These are phyloP conservation scores for Aspergillus floridensis DNA, from an alignment of 2,329 filamentous ascomycete species.

Conservation along the genomic window DNA sequence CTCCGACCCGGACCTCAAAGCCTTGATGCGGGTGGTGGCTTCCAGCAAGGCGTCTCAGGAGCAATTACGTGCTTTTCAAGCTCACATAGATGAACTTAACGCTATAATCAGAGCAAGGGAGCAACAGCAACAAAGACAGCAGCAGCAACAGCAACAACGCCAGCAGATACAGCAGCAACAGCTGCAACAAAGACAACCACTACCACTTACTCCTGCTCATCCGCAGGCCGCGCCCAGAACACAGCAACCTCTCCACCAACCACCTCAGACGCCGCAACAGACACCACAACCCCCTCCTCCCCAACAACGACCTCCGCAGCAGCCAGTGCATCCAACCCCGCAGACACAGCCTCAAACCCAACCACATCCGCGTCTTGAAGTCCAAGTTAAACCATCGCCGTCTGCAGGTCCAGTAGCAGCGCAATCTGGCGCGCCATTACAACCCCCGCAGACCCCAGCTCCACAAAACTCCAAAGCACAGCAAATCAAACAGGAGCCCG, in stretches of 20 bases:
- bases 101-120: slow-evolving; percentile 48
- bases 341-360: slow-evolving; percentile 10
- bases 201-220: slow-evolving; percentile 17
- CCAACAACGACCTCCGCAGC: slow-evolving; percentile 15
- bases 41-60: slow-evolving; percentile 50
- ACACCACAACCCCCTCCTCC: slow-evolving; percentile 8
- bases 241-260: slow-evolving; percentile 16
- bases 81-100: slow-evolving; percentile 52
- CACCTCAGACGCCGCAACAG: slow-evolving; percentile 7
- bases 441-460: slow-evolving; percentile 16
- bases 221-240: slow-evolving; percentile 19
- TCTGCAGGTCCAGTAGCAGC: slow-evolving; percentile 3
- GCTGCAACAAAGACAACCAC: slow-evolving; percentile 26
- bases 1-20: slow-evolving; percentile 49
- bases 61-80: slow-evolving; percentile 50
- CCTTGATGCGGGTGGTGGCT: slow-evolving; percentile 51
- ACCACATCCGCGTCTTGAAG: slow-evolving; percentile 18
- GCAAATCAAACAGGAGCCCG: slow-evolving; percentile 30
- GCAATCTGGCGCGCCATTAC: slow-evolving; percentile 9
- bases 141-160: slow-evolving; percentile 31
- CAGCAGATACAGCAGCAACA: slow-evolving; percentile 34
- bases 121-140: slow-evolving; percentile 38
- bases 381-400: slow-evolving; percentile 15
- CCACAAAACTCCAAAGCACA: slow-evolving; percentile 16
- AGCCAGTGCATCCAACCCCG: slow-evolving; percentile 7